A percentile compares a stretch with the other conserved stretches of the same genome.
Evolutionary conservation across 805 yeast genomes (phyloP).

Genomic region (Starmerella sp.): DNA sequence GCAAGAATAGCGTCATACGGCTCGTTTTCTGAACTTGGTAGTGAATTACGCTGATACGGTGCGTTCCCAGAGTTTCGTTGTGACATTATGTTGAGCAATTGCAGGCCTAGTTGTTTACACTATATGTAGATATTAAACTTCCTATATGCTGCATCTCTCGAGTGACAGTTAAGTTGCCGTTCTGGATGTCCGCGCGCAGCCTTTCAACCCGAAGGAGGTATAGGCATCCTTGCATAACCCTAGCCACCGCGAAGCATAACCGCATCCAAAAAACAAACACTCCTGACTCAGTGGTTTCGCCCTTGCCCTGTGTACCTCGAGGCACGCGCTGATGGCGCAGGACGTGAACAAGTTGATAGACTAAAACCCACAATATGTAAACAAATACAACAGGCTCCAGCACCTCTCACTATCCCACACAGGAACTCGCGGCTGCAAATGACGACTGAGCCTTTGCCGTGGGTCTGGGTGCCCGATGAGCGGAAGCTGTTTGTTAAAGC

Average conservation of each 20-base stretch:
- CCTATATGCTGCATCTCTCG: neutral
- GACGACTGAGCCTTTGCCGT: constrained; percentile 30
- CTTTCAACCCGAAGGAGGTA: neutral
- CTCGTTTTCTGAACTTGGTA: neutral
- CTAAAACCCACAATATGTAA: constrained; percentile 4
- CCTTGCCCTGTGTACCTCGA: neutral
- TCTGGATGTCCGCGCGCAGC: neutral
- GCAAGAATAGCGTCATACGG: neutral
- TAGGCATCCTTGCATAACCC: neutral
- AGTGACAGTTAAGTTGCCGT: neutral
- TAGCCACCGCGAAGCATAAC: neutral
- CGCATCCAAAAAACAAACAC: neutral
- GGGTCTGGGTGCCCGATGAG: constrained; percentile 74
- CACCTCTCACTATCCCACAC: neutral
- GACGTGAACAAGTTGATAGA: neutral
- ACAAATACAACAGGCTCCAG: neutral
- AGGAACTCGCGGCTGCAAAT: constrained; percentile 24
- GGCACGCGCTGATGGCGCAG: neutral
- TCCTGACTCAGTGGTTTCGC: neutral
- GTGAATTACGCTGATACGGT: neutral
- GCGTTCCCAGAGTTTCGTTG: neutral
- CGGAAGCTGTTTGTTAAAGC: constrained; percentile 37
- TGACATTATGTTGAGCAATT: neutral
- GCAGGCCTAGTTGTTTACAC: no score
- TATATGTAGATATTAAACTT: neutral